These are phyloP conservation scores for Claviceps maximensis DNA, from an alignment of 2,329 filamentous ascomycete genomes.

Conservation along the genomic window DNA sequence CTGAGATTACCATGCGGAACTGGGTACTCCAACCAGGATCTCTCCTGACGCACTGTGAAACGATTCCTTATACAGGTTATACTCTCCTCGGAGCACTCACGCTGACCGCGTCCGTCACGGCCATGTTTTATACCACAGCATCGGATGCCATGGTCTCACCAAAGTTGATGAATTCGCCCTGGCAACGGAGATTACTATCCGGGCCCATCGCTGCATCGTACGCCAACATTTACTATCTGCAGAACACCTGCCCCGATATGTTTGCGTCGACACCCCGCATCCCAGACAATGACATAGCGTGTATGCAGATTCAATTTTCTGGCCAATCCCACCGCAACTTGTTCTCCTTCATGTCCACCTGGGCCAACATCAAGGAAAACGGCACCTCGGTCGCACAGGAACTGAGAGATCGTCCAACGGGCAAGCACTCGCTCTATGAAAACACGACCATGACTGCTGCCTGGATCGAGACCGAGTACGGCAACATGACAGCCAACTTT, in stretches of 20 bases:
- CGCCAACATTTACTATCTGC: slow-evolving; percentile 46
- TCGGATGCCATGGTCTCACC: slow-evolving; percentile 64
- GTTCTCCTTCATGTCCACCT: slow-evolving; percentile 43
- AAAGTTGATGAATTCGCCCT: slow-evolving; percentile 47
- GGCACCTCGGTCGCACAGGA: slow-evolving; percentile 27
- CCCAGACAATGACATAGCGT: slow-evolving; percentile 35
- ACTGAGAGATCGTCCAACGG: slow-evolving; percentile 38
- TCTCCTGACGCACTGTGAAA: slow-evolving; percentile 55
- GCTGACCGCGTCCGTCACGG: slow-evolving; percentile 47
- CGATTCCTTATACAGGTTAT: slow-evolving; percentile 47
- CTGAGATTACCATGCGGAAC: slow-evolving; percentile 64
- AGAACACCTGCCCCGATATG: slow-evolving; percentile 46
- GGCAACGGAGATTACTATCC: slow-evolving; percentile 33
- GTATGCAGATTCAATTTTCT: slow-evolving; percentile 55
- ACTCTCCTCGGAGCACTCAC: slow-evolving; percentile 53
- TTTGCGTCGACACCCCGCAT: slow-evolving; percentile 31
- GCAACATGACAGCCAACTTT: slow-evolving; percentile 39
- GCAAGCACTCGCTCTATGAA: slow-evolving; percentile 52
- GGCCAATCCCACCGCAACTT: slow-evolving; percentile 61
- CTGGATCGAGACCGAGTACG: slow-evolving; percentile 49
- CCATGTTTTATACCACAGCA: slow-evolving; percentile 64
- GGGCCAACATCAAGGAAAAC: slow-evolving; percentile 33
- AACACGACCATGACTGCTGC: slow-evolving; percentile 57
- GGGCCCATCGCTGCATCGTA: slow-evolving; percentile 49
- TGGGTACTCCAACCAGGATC: slow-evolving; percentile 65